Base-by-base conservation (phyloP, 1,139 yeast genomes). In the Candida sojae region DNA sequence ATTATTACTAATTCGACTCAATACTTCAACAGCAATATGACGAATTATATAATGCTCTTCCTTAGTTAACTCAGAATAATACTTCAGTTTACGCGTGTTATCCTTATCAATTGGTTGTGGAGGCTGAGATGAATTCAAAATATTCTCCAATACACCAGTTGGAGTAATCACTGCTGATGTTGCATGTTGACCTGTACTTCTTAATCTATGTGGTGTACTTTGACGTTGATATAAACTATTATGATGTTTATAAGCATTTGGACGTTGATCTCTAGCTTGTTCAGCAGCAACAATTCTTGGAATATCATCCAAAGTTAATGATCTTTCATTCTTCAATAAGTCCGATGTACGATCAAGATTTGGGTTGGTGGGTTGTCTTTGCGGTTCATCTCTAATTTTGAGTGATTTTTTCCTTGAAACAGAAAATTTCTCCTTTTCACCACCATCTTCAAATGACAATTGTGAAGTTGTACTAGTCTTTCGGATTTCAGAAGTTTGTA, bases 281-380 rank as follows among this genome's bases (percentile, higher is more conserved):
- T 93, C 98, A 6, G 97, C 96, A 2, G 97, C 96, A 10, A 93
- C 98, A 61, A 93, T 92, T 56, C 98, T 79, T 6, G 98, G 97
- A 57, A 93, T 93, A 68, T 93, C 99, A 66, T 93, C 99, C 59
- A 93, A 77, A 0, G 97, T 92, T 48, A 93, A 78, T 0, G 96
- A 86, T 57, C 88, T 88, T 57, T 92, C 96, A 61, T 84, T 88
- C 60, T 86, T 83, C 50, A 89, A 75, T 45, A 87, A 70, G 55
- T 84, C 88, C 0, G 91, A 83, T 0, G 92, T 85, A 11, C 80
- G 64, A 55, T 73, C 77, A 42, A 76, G 67, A 48, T 70, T 71
- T 37, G 63, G 66, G 48, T 61, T 63, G n/a, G 70, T 63, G 4
- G 60, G 44, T 44, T 64, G 64, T 25, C 71, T 57, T 47, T 63